phyloP scores from a whole-genome alignment of 2,329 filamentous ascomycete genomes.

The Knoxdaviesia proteae region DNA sequence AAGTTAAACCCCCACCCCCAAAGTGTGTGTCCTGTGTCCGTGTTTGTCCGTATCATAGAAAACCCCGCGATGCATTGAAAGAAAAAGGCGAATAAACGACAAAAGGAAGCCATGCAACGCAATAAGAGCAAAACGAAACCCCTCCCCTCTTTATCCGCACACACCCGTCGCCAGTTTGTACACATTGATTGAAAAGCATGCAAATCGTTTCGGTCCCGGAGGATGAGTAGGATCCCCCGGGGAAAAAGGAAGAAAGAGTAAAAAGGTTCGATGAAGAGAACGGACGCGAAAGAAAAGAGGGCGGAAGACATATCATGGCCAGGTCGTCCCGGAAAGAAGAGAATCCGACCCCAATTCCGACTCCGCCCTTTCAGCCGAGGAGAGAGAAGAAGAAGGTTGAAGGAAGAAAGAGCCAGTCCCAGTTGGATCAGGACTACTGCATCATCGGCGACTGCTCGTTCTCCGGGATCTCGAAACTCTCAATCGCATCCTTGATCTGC shows the following conservation, averaged over 20 bases:
- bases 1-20: not conserved
- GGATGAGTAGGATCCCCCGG: too few relatives aligned
- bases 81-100: not conserved
- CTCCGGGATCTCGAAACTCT: constrained; percentile 63
- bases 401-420: not conserved
- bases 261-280: too few relatives aligned
- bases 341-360: too few relatives aligned
- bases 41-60: too few relatives aligned
- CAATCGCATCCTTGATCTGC: constrained; percentile 92
- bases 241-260: too few relatives aligned
- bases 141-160: not conserved
- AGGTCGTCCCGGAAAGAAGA: not conserved
- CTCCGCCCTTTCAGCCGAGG: too few relatives aligned
- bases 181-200: too few relatives aligned
- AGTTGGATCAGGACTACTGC: constrained; percentile 7
- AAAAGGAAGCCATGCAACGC: not conserved
- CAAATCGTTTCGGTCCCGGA: too few relatives aligned
- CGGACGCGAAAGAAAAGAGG: too few relatives aligned
- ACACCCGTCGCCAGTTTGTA: too few relatives aligned
- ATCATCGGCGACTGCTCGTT: constrained; percentile 36
- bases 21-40: too few relatives aligned
- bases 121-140: not conserved
- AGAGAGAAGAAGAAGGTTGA: too few relatives aligned
- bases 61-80: not conserved
- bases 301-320: not conserved